Conservation (phyloP, 176 grass and related monocot species). For the Tillandsia leiboldiana region DNA sequence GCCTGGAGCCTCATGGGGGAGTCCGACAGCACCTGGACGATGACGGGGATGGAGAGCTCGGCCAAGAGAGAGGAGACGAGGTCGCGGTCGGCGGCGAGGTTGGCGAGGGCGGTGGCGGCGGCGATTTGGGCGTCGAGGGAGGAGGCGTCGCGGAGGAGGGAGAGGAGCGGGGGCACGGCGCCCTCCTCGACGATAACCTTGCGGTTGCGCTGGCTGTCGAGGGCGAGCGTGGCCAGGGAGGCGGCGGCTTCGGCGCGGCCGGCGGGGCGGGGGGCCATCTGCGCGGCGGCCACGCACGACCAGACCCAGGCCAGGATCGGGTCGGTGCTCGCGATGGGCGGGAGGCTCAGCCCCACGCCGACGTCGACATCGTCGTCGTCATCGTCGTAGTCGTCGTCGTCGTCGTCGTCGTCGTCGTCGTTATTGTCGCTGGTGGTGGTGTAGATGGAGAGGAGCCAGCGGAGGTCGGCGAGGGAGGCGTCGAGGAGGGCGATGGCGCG, state of each 20-base stretch:
- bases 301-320: slow-evolving; percentile 14
- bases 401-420: background rate
- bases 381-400: background rate
- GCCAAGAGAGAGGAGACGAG: background rate
- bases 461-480: slow-evolving; percentile 5
- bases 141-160: slow-evolving; percentile 12
- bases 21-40: slow-evolving; percentile 12
- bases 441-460: slow-evolving; percentile 13
- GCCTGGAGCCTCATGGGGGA: slow-evolving; percentile 15
- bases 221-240: slow-evolving; percentile 15
- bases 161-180: slow-evolving; percentile 12
- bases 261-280: slow-evolving; percentile 2
- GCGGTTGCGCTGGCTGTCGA: slow-evolving; percentile 10
- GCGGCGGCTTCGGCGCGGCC: slow-evolving; percentile 16
- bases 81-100: slow-evolving; percentile 6
- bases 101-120: slow-evolving; percentile 5
- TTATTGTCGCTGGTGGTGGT: background rate
- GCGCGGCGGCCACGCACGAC: slow-evolving; percentile 6
- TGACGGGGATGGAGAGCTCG: background rate
- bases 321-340: slow-evolving; percentile 11
- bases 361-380: background rate
- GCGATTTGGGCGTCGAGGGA: slow-evolving; percentile 12
- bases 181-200: slow-evolving; percentile 19
- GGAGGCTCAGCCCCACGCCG: slow-evolving; percentile 5
- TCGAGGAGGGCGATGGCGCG: background rate